phyloP scores from a whole-genome alignment of 2,329 filamentous ascomycete genomes.

The Shiraia sp. region DNA sequence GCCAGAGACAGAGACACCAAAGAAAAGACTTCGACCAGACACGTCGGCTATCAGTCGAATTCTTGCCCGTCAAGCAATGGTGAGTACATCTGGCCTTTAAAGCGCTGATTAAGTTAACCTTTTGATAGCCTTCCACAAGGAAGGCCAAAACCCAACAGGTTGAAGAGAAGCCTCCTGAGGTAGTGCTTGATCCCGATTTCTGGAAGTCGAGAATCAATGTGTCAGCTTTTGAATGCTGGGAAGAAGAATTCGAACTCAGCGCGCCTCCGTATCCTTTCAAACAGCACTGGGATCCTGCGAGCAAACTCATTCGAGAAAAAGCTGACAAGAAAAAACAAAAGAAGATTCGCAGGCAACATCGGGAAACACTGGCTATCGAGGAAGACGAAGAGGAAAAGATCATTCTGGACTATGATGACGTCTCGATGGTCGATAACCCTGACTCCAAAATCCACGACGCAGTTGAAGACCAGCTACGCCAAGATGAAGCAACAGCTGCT shows the following conservation, averaged over 20 bases:
- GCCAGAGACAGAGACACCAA: slow-evolving; percentile 9
- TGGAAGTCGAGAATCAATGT: slow-evolving; percentile 78
- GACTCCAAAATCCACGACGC: slow-evolving; percentile 25
- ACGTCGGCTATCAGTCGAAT: slow-evolving; percentile 35
- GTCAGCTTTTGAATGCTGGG: slow-evolving; percentile 80
- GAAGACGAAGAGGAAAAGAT: slow-evolving; percentile 46
- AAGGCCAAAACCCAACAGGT: slow-evolving; percentile 22
- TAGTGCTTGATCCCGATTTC: slow-evolving; percentile 55
- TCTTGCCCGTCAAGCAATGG: slow-evolving; percentile 32
- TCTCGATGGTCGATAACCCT: slow-evolving; percentile 21
- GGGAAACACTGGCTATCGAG: slow-evolving; percentile 33
- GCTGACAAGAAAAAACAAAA: slow-evolving; percentile 61
- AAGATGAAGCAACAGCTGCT: slow-evolving; percentile 51
- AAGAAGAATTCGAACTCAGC: slow-evolving; percentile 61
- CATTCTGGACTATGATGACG: slow-evolving; percentile 40
- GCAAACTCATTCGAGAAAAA: slow-evolving; percentile 61
- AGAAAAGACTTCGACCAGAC: slow-evolving; percentile 30
- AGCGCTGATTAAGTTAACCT: not conserved
- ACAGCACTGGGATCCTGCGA: slow-evolving; percentile 84
- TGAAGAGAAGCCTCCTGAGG: slow-evolving; percentile 24
- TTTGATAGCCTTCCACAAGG: slow-evolving; percentile 14
- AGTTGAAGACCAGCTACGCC: slow-evolving; percentile 39
- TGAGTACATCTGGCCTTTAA: not conserved
- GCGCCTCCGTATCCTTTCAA: slow-evolving; percentile 87
- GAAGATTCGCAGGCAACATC: slow-evolving; percentile 47